A percentile compares a stretch with the other conserved stretches of the same genome.
Evolutionary conservation across 768 basidiomycete genomes (phyloP).

Genomic region (Tylopilus intermedius): DNA sequence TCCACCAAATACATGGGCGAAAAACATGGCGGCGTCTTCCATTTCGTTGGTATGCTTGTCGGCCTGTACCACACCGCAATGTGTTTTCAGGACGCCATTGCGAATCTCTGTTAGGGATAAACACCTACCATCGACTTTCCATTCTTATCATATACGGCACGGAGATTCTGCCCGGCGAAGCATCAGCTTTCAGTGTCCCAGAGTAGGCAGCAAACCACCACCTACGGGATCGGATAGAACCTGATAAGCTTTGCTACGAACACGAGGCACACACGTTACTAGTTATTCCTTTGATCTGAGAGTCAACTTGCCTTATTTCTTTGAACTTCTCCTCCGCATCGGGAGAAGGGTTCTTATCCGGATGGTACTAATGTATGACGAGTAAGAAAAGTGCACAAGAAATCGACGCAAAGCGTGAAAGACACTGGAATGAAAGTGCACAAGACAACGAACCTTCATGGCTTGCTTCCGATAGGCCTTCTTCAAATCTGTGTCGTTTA

Average conservation of each 20-base stretch:
- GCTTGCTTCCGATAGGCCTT: constrained; percentile 94
- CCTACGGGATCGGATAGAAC: constrained; percentile 79
- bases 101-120: constrained; percentile 5
- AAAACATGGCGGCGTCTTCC: constrained; percentile 93
- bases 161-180: constrained; percentile 54
- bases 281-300: constrained; percentile 10
- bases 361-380: constrained; percentile 65
- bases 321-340: constrained; percentile 97
- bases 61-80: constrained; percentile 34
- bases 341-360: constrained; percentile 90
- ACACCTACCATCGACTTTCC: constrained; percentile 77
- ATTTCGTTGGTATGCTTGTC: constrained; percentile 80
- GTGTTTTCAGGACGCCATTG: constrained; percentile 4
- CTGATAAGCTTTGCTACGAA: constrained; percentile 86
- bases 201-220: constrained; percentile 13
- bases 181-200: constrained; percentile 2
- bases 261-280: constrained; percentile 18
- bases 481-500: constrained; percentile 77
- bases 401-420: background rate
- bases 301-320: constrained; percentile 69
- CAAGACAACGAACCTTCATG: constrained; percentile 62
- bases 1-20: constrained; percentile 93
- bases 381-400: background rate
- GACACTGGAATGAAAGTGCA: background rate
- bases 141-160: constrained; percentile 91